phyloP scores from a whole-genome alignment of 345 rosid species.

The Sonneratia caseolaris region DNA sequence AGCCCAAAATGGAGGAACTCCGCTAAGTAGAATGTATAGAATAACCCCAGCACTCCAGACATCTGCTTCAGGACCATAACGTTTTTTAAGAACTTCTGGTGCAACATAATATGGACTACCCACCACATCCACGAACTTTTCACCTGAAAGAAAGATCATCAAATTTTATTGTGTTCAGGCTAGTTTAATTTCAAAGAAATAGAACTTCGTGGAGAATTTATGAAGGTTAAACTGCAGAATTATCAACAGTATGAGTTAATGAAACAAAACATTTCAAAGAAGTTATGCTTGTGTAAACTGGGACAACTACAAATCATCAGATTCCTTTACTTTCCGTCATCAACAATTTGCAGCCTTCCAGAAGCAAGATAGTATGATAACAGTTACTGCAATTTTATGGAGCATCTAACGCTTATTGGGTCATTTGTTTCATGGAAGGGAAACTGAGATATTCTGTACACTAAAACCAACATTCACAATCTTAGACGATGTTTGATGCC shows the following conservation, averaged over 20 bases:
- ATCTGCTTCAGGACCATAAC: slow-evolving; percentile 36
- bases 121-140: slow-evolving; percentile 32
- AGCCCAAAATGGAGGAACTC: slow-evolving; percentile 46
- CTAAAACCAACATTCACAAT: neutral
- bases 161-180: neutral
- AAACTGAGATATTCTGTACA: neutral
- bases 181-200: neutral
- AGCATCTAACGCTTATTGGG: neutral
- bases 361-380: neutral
- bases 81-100: slow-evolving; percentile 37
- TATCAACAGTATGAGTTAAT: neutral
- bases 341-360: neutral
- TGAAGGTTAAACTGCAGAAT: neutral
- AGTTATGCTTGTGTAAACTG: neutral
- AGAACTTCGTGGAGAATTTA: neutral
- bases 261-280: neutral
- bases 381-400: no score
- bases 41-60: slow-evolving; percentile 50
- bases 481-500: neutral
- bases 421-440: neutral
- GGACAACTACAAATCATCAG: neutral
- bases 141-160: slow-evolving; percentile 18
- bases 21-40: slow-evolving; percentile 35
- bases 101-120: slow-evolving; percentile 49
- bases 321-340: neutral